A percentile compares a stretch with the other conserved stretches of the same genome.
Evolutionary conservation across 2,329 filamentous ascomycete species (phyloP).

Genomic region (Blumeriella jaapii): DNA sequence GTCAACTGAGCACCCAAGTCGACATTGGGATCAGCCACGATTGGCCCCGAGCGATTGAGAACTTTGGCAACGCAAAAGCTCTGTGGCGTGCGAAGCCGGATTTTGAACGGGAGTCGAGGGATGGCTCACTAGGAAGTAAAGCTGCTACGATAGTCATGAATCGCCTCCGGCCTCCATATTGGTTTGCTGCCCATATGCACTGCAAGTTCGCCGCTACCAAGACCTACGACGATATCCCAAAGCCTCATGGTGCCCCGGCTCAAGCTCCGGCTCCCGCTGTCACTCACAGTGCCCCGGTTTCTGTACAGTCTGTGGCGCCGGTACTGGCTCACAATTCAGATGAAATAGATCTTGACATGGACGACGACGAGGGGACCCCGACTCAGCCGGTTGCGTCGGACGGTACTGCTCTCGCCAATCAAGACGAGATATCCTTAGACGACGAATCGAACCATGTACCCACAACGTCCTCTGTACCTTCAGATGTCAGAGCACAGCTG

Average conservation of each 20-base stretch:
- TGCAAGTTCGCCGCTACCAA: conserved; percentile 70
- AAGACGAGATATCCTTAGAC: conserved; percentile 52
- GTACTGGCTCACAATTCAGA: conserved; percentile 41
- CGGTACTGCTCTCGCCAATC: conserved; percentile 5
- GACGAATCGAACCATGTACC: conserved; percentile 5
- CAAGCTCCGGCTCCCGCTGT: background rate
- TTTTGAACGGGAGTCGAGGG: conserved; percentile 64
- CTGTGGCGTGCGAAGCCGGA: conserved; percentile 64
- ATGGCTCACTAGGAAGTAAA: conserved; percentile 65
- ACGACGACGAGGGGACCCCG: conserved; percentile 29
- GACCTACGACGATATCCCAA: conserved; percentile 32
- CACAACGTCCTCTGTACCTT: conserved; percentile 36
- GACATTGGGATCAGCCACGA: conserved; percentile 91
- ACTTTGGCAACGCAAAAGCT: conserved; percentile 54
- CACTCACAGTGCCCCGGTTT: background rate
- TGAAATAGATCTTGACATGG: conserved; percentile 59
- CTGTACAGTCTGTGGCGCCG: background rate
- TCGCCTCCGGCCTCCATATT: conserved; percentile 67
- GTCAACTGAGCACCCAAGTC: conserved; percentile 75
- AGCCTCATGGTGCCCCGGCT: conserved; percentile 8
- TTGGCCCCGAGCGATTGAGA: conserved; percentile 81
- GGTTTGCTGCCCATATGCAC: conserved; percentile 93
- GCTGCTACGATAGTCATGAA: conserved; percentile 76
- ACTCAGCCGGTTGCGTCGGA: background rate
- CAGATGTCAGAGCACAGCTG: conserved; percentile 59